Evolutionary conservation across 306 rosid species (phyloP), one percentile per base, ranked within the genome.

Genomic region (Phaseolus lunatus): DNA sequence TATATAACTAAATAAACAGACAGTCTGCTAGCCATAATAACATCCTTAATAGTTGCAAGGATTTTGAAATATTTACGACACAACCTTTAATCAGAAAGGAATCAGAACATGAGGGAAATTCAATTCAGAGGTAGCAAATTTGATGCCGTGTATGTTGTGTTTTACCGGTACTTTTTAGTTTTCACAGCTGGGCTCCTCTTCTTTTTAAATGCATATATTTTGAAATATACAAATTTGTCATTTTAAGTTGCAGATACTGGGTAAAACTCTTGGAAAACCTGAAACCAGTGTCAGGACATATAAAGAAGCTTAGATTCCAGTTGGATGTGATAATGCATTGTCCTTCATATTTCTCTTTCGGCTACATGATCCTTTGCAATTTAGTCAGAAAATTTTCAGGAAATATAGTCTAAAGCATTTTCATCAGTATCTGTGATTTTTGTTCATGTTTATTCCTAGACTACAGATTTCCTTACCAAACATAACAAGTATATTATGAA

Each of bases 281-380:
- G 98, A 92, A 73, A 92, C 87, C 82, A 92, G 87, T 81, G 88
- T 90, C 79, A 85, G 89, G 73, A 95, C 97, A 76, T 95, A 89
- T 68, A 89, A 97, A 33, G 97, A 95, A 84, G 98, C 97, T 33
- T 97, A 95, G 89, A 90, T 95, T 83, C 96, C 97, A 49, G 91
- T 97, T 44, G 86, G 98, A 97, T 95, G 90, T 58, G 85, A n/a
- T 54, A 39, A 31, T 56, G 45, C 37, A 5, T 57, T 61, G 48
- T 79, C 70, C 11, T 39, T 66, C 31, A 64, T 10, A 64, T 37
- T 64, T 64, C 39, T 64, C 48, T 64, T 37, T 35, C 5, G 68
- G 13, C 15, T 62, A n/a, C 45, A 15, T 54, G 53, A 52, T 79
- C 72, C 64, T 72, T 70, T 3, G 59, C 59, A 20, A 66, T 78